These are phyloP conservation scores for Halocafeteria seosinensis DNA, from an alignment of 108 stramenopile genomes.

Conservation along the genomic window DNA sequence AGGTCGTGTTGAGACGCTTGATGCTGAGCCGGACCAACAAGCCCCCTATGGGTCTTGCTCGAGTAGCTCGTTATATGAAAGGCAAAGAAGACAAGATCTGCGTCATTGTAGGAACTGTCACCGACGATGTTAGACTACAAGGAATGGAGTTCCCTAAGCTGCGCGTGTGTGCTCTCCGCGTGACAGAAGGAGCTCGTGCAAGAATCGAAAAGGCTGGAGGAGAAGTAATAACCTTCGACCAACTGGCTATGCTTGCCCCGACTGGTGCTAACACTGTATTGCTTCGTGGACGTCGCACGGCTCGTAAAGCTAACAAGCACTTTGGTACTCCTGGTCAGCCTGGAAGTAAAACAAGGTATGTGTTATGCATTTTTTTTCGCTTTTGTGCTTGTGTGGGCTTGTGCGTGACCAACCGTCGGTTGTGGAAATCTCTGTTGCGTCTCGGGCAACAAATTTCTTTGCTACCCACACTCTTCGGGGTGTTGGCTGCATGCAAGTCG, in stretches of 20 bases:
- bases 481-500: too few relatives aligned
- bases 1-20: constrained; percentile 81
- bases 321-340: constrained; percentile 85
- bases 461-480: constrained; percentile 34
- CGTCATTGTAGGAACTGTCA: constrained; percentile 91
- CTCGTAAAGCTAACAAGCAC: constrained; percentile 79
- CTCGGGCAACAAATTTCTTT: constrained; percentile 34
- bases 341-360: constrained; percentile 73
- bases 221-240: constrained; percentile 95
- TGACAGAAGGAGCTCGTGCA: constrained; percentile 90
- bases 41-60: constrained; percentile 78
- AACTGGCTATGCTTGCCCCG: constrained; percentile 84
- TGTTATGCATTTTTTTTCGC: too few relatives aligned
- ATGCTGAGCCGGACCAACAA: constrained; percentile 93
- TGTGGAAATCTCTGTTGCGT: background rate
- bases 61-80: constrained; percentile 81
- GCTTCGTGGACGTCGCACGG: constrained; percentile 86
- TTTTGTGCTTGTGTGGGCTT: too few relatives aligned
- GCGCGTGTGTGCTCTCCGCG: constrained; percentile 81
- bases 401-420: too few relatives aligned
- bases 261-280: constrained; percentile 88
- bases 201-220: constrained; percentile 93
- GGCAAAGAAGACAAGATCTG: constrained; percentile 71
- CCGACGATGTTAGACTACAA: constrained; percentile 86
- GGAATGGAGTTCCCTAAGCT: constrained; percentile 66